Base-by-base conservation (phyloP, 83 land plant genomes). In the Larix sibirica region DNA sequence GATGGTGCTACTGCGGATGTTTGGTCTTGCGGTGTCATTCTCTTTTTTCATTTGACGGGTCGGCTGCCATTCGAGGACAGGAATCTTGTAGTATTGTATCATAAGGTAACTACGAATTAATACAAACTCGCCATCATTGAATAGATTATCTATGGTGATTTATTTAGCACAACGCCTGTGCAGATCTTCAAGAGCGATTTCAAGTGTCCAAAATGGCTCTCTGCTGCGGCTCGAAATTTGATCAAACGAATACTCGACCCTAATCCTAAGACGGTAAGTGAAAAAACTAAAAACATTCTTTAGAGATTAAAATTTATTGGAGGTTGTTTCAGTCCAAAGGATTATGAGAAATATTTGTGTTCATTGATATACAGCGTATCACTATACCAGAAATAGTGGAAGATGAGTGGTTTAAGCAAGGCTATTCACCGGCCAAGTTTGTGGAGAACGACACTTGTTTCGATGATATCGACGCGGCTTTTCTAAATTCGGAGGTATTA, bases 1-100 rank as follows among this genome's bases (percentile, higher is more conserved):
- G 86, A 94, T 63, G 96, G 94, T 31, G 84, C 92, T 12, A 82
- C 86, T 36, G 80, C 92, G 38, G 96, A 94, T 83, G 82, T 88
- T 6, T 94, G 96, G 96, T 94, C 96, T 1, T 94, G 94, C 73
- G 94, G 94, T 21, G 94, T 94, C 16, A 90, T 94, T 81, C 77
- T 94, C 16, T 94, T 86, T 79, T 91, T 91, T 54, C 84, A 90
- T 7, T 90, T 94, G 50, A 87, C 91, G 0, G 96, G 94, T 0
- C 78, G 74, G 70, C 89, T 94, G 38, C 96, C 96, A 54, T 94
- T 91, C 77, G 94, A 94, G 40, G 94, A 94, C 56, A 79, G 89
- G 71, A 94, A 94, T 79, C 86, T 94, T 28, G 94, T 85, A 4
- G 89, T 88, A 14, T 89, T 94, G 16, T 94, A 91, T 81, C 89